Evolutionary conservation across 2,329 filamentous ascomycete genomes (phyloP).

Genomic region (Sarocladium brachiariae): DNA sequence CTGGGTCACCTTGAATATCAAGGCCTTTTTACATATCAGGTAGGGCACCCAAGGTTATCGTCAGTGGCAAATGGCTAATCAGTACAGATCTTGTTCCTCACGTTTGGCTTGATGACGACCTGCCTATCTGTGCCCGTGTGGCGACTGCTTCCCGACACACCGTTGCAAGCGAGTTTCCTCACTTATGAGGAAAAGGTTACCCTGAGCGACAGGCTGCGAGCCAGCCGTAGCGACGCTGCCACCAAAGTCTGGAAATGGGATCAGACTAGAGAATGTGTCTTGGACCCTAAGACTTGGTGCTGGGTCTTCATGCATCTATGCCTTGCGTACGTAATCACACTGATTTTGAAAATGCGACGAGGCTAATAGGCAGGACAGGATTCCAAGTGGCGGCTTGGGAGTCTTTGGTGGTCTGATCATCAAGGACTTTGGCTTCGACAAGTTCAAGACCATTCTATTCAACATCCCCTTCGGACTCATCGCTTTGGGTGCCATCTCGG

Average conservation of each 20-base stretch:
- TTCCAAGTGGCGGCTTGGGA: constrained; percentile 51
- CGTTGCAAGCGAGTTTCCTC: constrained; percentile 44
- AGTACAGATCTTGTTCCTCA: constrained; percentile 43
- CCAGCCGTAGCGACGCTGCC: constrained; percentile 48
- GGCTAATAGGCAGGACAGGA: constrained; percentile 7
- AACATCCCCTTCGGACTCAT: constrained; percentile 51
- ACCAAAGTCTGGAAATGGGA: constrained; percentile 44
- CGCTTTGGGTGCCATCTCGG: background rate
- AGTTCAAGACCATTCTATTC: constrained; percentile 51
- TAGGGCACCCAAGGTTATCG: constrained; percentile 14
- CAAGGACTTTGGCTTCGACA: constrained; percentile 49
- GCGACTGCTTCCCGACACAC: constrained; percentile 41
- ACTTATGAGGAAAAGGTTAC: constrained; percentile 43
- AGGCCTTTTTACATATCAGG: constrained; percentile 36
- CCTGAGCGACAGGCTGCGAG: constrained; percentile 45
- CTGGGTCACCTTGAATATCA: constrained; percentile 46
- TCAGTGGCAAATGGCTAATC: background rate
- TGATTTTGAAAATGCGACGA: background rate
- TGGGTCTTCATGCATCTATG: constrained; percentile 48
- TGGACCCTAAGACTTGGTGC: constrained; percentile 54
- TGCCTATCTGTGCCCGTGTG: constrained; percentile 38
- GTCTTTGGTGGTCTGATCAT: constrained; percentile 56
- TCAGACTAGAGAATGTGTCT: constrained; percentile 45
- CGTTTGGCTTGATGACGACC: constrained; percentile 45
- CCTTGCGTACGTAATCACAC: constrained; percentile 27